These are phyloP conservation scores for Ceratobasidium sp. DNA, from an alignment of 1,284 basidiomycete genomes.

Conservation along the genomic window DNA sequence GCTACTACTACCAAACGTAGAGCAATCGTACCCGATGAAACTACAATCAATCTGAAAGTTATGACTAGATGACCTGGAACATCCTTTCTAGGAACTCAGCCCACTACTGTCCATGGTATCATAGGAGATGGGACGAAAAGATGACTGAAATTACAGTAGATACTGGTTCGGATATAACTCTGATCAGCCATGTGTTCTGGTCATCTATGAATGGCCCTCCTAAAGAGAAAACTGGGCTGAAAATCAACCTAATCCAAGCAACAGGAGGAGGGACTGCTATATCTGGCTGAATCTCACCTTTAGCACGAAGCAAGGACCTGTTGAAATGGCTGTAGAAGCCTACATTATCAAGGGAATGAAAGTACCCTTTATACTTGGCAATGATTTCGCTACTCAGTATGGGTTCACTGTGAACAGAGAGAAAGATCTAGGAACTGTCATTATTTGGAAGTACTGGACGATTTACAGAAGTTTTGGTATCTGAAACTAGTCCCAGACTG, in stretches of 20 bases:
- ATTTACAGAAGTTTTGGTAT: not conserved
- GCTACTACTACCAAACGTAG: too few species aligned
- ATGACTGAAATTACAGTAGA: slow-evolving; percentile 23
- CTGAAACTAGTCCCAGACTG: not conserved
- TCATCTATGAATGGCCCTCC: slow-evolving; percentile 26
- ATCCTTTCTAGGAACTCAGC: slow-evolving; percentile 40
- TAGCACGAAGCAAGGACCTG: slow-evolving; percentile 47
- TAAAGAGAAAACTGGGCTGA: slow-evolving; percentile 43
- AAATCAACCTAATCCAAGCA: slow-evolving; percentile 44
- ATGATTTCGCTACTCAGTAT: slow-evolving; percentile 51
- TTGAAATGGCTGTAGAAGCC: slow-evolving; percentile 50
- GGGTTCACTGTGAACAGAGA: slow-evolving; percentile 49
- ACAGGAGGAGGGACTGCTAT: too few species aligned
- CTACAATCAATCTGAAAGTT: slow-evolving; percentile 45
- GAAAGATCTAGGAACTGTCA: slow-evolving; percentile 46
- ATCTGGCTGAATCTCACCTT: slow-evolving; percentile 49
- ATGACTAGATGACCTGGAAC: slow-evolving; percentile 51
- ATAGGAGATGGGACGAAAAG: not conserved
- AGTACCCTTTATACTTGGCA: slow-evolving; percentile 50
- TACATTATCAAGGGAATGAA: slow-evolving; percentile 49
- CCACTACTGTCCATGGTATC: slow-evolving; percentile 14
- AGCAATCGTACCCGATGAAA: too few species aligned
- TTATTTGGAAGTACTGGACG: slow-evolving; percentile 49
- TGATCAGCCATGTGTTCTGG: slow-evolving; percentile 33
- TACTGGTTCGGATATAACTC: slow-evolving; percentile 45